These are phyloP conservation scores for Fistulifera solaris DNA, from an alignment of 108 stramenopile genomes.

Conservation along the genomic window DNA sequence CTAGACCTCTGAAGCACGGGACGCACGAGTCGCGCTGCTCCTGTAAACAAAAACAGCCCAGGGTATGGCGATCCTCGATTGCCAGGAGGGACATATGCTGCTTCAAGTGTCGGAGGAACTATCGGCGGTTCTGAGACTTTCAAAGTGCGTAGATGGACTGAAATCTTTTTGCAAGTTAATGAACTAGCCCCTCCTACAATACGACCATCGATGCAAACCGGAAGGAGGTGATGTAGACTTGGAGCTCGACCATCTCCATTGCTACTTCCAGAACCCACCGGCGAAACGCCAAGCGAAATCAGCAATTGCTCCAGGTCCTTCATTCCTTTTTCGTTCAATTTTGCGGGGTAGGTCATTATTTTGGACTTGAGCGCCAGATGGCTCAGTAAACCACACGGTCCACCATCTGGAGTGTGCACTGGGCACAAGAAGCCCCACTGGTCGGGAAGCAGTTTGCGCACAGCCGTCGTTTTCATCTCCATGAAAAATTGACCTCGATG, in stretches of 20 bases:
- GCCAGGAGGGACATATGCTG: slow-evolving; percentile 68
- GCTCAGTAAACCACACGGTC: slow-evolving; percentile 96
- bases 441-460: slow-evolving; percentile 95
- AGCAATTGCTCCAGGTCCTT: slow-evolving; percentile 56
- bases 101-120: slow-evolving; percentile 64
- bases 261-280: slow-evolving; percentile 53
- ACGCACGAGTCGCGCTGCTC: slow-evolving; percentile 80
- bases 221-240: slow-evolving; percentile 39
- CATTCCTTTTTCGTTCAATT: slow-evolving; percentile 16
- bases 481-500: slow-evolving; percentile 99
- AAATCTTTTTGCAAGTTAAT: slow-evolving; percentile 54
- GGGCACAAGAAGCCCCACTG: slow-evolving; percentile 99
- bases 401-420: slow-evolving; percentile 99
- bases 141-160: slow-evolving; percentile 46
- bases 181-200: slow-evolving; percentile 56
- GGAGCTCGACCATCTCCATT: slow-evolving; percentile 50
- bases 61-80: slow-evolving; percentile 84
- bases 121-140: slow-evolving; percentile 55
- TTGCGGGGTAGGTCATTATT: slow-evolving; percentile 56
- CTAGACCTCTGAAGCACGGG: slow-evolving; percentile 87
- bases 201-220: slow-evolving; percentile 74
- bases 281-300: slow-evolving; percentile 54
- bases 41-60: slow-evolving; percentile 87
- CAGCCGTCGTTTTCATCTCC: slow-evolving; percentile 99
- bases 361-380: slow-evolving; percentile 81